phyloP scores from a whole-genome alignment of 768 basidiomycete species.

The Lentinula sp. region DNA sequence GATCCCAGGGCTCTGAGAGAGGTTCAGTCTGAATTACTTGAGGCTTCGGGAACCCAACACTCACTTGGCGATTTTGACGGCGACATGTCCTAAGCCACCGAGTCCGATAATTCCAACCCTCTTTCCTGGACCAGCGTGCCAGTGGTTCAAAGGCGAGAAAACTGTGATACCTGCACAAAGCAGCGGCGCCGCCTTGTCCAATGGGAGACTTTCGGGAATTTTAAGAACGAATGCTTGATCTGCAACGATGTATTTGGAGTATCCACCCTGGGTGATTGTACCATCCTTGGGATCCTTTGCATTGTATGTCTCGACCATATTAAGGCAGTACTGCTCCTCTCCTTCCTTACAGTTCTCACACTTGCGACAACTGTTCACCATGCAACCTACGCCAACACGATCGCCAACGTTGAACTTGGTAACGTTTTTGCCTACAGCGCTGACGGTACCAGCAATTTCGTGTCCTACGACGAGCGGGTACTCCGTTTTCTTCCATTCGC shows the following conservation, averaged over 20 bases:
- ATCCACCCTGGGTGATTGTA: conserved; percentile 38
- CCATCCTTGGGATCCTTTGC: conserved; percentile 32
- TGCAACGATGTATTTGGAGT: conserved; percentile 37
- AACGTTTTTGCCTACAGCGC: conserved; percentile 48
- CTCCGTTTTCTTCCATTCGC: conserved; percentile 23
- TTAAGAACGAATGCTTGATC: conserved; percentile 52
- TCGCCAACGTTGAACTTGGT: conserved; percentile 51
- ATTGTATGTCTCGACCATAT: conserved; percentile 29
- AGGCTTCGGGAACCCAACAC: conserved; percentile 3
- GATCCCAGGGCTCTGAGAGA: conserved; percentile 38
- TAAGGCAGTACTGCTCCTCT: conserved; percentile 45
- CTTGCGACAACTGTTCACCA: conserved; percentile 44
- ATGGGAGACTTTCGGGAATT: conserved; percentile 47
- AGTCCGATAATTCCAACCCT: conserved; percentile 63
- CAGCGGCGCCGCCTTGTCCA: conserved; percentile 55
- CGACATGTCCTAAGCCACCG: conserved; percentile 42
- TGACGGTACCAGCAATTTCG: conserved; percentile 50
- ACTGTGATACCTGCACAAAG: conserved; percentile 62
- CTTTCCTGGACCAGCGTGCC: conserved; percentile 50
- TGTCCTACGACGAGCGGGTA: conserved; percentile 38
- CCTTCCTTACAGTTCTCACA: conserved; percentile 43
- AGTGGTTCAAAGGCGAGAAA: conserved; percentile 50
- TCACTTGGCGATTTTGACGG: conserved; percentile 2
- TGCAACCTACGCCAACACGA: conserved; percentile 46
- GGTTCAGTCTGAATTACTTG: conserved; percentile 27